Conservation (phyloP, 2,329 filamentous ascomycete species). For the Ceratocystiopsis sp. region DNA sequence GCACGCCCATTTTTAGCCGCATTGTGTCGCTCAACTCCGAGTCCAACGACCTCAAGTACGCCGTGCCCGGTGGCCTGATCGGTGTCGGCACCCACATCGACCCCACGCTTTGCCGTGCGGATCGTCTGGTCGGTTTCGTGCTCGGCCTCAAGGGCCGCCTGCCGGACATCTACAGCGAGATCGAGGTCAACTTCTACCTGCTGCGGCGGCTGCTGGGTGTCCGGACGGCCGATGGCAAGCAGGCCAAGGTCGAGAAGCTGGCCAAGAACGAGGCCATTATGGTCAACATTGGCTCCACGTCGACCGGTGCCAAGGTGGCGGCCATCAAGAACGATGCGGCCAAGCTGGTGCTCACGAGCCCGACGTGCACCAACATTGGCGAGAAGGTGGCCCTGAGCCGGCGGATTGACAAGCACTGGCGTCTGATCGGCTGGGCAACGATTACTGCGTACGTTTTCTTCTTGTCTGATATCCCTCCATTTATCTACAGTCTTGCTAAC, state of each 20-base stretch:
- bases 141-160: constrained; percentile 86
- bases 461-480: not conserved
- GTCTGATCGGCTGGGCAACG: constrained; percentile 80
- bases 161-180: constrained; percentile 93
- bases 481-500: not conserved
- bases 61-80: constrained; percentile 91
- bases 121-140: constrained; percentile 96
- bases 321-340: constrained; percentile 96
- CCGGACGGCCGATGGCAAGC: constrained; percentile 94
- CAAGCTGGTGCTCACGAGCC: constrained; percentile 81
- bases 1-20: constrained; percentile 90
- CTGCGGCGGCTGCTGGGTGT: constrained; percentile 88
- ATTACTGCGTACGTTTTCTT: constrained; percentile 45
- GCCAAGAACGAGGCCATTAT: constrained; percentile 98
- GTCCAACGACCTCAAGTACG: constrained; percentile 96
- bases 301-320: constrained; percentile 91
- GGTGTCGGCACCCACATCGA: constrained; percentile 97
- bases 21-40: constrained; percentile 94
- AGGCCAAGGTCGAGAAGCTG: constrained; percentile 97
- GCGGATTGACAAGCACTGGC: constrained; percentile 99
- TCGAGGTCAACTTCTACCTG: constrained; percentile 99
- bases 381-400: constrained; percentile 94
- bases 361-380: constrained; percentile 89
- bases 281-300: constrained; percentile 98
- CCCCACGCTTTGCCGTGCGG: constrained; percentile 92